Evolutionary conservation across 2,329 filamentous ascomycete species (phyloP), one percentile per base, ranked within the genome.

Genomic region (Pseudogymnoascus sp.): DNA sequence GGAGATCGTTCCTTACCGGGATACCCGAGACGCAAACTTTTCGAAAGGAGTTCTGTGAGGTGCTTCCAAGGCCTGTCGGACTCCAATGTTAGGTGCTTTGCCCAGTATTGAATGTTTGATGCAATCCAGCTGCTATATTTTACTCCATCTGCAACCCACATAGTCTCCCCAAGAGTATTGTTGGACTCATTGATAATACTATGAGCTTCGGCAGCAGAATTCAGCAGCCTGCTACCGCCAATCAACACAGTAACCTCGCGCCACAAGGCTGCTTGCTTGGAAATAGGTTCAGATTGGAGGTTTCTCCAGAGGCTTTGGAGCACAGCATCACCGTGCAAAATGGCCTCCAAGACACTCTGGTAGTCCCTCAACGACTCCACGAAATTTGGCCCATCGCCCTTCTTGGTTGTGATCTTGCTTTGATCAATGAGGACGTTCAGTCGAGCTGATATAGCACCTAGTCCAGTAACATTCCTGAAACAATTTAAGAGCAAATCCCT

Each of bases 371-470:
- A 69, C 31, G 74, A 73, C 65, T 73, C 74, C 61, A 71, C 70
- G 28, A 62, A 66, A 63, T 70, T 71, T 67, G 70, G 72, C 14
- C 63, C 72, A 63, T 68, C 69, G 44, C 66, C 67, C 47, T 70
- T 71, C 31, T 69, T 72, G n/a, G 25, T 62, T 31, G 68, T 69
- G 50, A 56, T 33, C 61, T 78, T 82, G 11, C 76, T 76, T 65
- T 83, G 79, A 59, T 80, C 78, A 6, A 87, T 80, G 16, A 90
- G 76, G 18, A 82, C 79, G 64, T 84, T 85, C 31, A 96, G 76
- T 62, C 88, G 84, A n/a, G 86, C 80, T 8, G 92, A 73, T 28
- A 92, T 72, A n/a, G 90, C 88, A 65, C 91, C 93, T 33, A 96
- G 74, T 0, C 92, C 92, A 2, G 87, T 81, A 14, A 94, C 79